phyloP scores from a whole-genome alignment of 202 grass and related monocot species.

The Schoenoplectus triqueter region DNA sequence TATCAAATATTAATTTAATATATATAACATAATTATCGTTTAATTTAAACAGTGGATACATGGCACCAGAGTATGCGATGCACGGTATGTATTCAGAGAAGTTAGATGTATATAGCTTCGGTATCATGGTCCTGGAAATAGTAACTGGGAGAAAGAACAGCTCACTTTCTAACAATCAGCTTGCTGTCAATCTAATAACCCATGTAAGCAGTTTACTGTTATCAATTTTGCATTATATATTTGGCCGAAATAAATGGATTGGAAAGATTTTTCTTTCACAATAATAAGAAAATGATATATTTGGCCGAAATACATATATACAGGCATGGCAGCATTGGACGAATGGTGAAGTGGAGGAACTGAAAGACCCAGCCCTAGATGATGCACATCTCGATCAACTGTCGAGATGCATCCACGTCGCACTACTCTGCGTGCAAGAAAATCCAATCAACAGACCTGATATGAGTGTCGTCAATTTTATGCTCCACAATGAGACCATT shows the following conservation, averaged over 20 bases:
- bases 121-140: background rate
- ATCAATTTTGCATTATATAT: background rate
- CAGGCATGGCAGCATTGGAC: background rate
- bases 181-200: background rate
- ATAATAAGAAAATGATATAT: too few species aligned
- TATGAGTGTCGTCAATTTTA: background rate
- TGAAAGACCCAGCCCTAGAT: background rate
- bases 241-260: background rate
- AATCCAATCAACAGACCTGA: background rate
- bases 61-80: too few species aligned
- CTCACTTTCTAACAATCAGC: background rate
- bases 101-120: background rate
- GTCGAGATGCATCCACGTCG: background rate
- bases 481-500: background rate
- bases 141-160: background rate
- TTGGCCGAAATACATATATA: background rate
- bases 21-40: too few species aligned
- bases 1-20: too few species aligned
- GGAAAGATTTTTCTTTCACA: too few species aligned
- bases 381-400: background rate
- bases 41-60: background rate
- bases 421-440: background rate
- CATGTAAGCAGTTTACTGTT: background rate
- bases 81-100: background rate
- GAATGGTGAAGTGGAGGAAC: background rate